Percentiles rank a stretch among this genome's conserved stretches.
phyloP scores from a whole-genome alignment of 495 filamentous ascomycete species.

The Peziza echinospora region DNA sequence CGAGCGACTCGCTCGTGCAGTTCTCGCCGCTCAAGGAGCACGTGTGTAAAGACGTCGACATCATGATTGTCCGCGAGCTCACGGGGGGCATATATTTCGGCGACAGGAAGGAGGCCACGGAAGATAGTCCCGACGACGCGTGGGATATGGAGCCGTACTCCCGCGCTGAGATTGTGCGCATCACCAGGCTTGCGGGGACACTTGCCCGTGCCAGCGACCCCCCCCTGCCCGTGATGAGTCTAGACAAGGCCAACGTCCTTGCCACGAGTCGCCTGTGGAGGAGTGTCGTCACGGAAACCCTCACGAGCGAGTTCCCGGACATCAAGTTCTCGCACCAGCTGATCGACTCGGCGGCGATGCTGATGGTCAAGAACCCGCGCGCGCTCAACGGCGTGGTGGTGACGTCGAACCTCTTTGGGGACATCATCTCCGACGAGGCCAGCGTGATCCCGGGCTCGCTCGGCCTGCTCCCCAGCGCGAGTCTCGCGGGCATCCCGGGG shows the following conservation, averaged over 20 bases:
- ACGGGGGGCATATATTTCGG: slow-evolving; percentile 97
- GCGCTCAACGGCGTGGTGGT: slow-evolving; percentile 82
- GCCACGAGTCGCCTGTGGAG: slow-evolving; percentile 81
- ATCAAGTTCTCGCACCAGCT: slow-evolving; percentile 71
- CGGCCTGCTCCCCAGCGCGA: slow-evolving; percentile 75
- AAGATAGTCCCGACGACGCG: slow-evolving; percentile 39
- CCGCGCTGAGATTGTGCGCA: slow-evolving; percentile 68
- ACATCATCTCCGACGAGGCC: slow-evolving; percentile 93
- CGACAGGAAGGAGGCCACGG: slow-evolving; percentile 70
- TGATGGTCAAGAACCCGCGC: slow-evolving; percentile 88
- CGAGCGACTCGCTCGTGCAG: slow-evolving; percentile 67
- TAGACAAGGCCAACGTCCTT: slow-evolving; percentile 96
- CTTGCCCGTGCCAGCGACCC: slow-evolving; percentile 63
- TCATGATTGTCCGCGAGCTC: slow-evolving; percentile 85
- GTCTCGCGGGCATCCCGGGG: slow-evolving; percentile 70
- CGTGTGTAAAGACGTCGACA: slow-evolving; percentile 72
- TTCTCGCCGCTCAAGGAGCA: slow-evolving; percentile 73
- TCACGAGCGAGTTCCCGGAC: slow-evolving; percentile 71
- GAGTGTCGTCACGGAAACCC: slow-evolving; percentile 62
- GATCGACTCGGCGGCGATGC: slow-evolving; percentile 89
- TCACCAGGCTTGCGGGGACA: slow-evolving; percentile 62
- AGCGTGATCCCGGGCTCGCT: slow-evolving; percentile 87
- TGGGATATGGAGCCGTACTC: slow-evolving; percentile 83
- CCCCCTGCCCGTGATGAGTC: slow-evolving; percentile 59
- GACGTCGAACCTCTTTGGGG: slow-evolving; percentile 87